Base-by-base conservation (phyloP, 148 eudicot genomes). In the Silene latifolia region DNA sequence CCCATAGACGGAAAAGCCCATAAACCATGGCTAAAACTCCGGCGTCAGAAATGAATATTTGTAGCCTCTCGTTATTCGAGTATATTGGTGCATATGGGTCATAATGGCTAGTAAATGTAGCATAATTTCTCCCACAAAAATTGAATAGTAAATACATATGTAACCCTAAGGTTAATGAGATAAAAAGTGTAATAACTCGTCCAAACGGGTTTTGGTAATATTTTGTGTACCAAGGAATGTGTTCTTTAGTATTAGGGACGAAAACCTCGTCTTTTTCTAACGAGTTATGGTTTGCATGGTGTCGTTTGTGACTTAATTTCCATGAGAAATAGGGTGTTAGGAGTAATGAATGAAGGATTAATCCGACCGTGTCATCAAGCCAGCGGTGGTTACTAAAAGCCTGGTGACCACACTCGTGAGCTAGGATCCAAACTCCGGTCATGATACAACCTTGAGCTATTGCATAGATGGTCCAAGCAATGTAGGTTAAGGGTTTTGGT, bases 221-320 rank as follows among this genome's bases (percentile, higher is more conserved):
- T 64, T 80, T 87, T 29, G 98, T 65, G 47, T 77, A 84, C 88
- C 89, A 86, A 0, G 71, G 4, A 14, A 90, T 60, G 14, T 63
- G 17, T 0, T 88, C 83, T 64, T 80, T 85, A 19, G n/a, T 70
- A 58, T 87, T 90, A 1, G 98, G 98, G 19, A 93, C 96, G 67
- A 89, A 93, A 11, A 90, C 96, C 75, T 93, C 98, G 47, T 93
- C 98, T 23, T 84, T 87, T 8, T 93, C 98, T 12, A 93, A 78
- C 17, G 98, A 93, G 42, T 89, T 96, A 0, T 93, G 91, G 86
- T 91, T 91, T 4, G 93, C 88, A 67, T 93, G 98, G 86, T 93
- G 98, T 81, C 97, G 93, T 27, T 93, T 87, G 73, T 93, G 98
- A 73, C 96, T 90, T 58, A 84, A 77, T 51, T 93, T 93, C 96